These are phyloP conservation scores for Sugiyamaella smithiae DNA, from an alignment of 805 yeast genomes.

Conservation along the genomic window DNA sequence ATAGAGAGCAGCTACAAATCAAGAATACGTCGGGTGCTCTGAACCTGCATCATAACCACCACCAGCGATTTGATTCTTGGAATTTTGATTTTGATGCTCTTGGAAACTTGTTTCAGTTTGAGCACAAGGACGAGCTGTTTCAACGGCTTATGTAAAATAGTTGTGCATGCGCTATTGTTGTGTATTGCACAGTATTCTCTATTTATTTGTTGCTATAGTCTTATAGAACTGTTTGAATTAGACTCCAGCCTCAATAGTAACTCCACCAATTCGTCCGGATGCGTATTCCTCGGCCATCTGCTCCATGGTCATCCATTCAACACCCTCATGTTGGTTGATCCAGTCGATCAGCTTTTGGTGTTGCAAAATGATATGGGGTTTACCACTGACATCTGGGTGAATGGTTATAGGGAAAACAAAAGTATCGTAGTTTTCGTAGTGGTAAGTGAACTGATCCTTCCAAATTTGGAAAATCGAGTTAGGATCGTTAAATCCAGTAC, in stretches of 20 bases:
- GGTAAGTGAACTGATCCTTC: conserved; percentile 40
- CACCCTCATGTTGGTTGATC: conserved; percentile 38
- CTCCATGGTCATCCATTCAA: conserved; percentile 41
- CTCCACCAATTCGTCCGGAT: conserved; percentile 4
- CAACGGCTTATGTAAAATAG: background rate
- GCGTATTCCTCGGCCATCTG: conserved; percentile 32
- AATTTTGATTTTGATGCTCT: background rate
- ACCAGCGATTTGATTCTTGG: background rate
- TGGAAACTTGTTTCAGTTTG: background rate
- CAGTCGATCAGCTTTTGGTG: conserved; percentile 36
- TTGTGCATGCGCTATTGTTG: background rate
- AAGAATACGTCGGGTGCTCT: background rate
- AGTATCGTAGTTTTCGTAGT: conserved; percentile 38
- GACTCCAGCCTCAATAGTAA: conserved; percentile 6
- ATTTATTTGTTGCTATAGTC: background rate
- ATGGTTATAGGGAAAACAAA: conserved; percentile 39
- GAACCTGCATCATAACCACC: background rate
- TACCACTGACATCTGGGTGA: conserved; percentile 39
- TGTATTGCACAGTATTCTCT: background rate
- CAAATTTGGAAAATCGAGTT: conserved; percentile 35
- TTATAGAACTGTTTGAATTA: background rate
- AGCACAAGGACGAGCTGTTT: background rate
- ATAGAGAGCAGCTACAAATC: background rate
- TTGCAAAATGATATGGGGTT: conserved; percentile 38
- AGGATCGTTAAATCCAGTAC: background rate